A percentile compares a stretch with the other conserved stretches of the same genome.
Conservation (phyloP, 768 basidiomycete species). For the Macrocybe gigantea region DNA sequence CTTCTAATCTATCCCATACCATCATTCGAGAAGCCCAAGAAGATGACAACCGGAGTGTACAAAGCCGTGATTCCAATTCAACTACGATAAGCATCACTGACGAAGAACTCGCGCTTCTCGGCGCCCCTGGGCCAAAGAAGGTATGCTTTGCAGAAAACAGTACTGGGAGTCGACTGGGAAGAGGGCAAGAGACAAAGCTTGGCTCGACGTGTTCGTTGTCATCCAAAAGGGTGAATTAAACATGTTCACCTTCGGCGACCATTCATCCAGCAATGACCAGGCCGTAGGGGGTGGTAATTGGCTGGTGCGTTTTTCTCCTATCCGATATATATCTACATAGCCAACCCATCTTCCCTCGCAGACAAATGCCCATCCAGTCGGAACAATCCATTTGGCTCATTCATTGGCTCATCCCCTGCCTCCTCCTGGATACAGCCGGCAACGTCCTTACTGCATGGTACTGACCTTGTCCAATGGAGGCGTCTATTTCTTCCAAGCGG, state of each 20-base stretch:
- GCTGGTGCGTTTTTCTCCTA: constrained; percentile 63
- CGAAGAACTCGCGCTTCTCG: constrained; percentile 91
- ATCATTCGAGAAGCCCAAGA: constrained; percentile 95
- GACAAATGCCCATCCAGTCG: constrained; percentile 84
- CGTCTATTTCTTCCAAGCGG: constrained; percentile 98
- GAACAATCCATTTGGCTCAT: constrained; percentile 81
- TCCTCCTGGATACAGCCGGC: constrained; percentile 85
- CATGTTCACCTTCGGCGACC: constrained; percentile 93
- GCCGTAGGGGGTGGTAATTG: constrained; percentile 96
- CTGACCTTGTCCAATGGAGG: constrained; percentile 83
- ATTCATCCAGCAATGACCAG: constrained; percentile 51
- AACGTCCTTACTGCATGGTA: constrained; percentile 93
- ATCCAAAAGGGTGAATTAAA: constrained; percentile 91
- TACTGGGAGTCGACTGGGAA: constrained; percentile 87
- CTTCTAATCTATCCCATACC: constrained; percentile 90
- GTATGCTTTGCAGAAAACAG: constrained; percentile 90
- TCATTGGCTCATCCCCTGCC: constrained; percentile 84
- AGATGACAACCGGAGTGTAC: constrained; percentile 70
- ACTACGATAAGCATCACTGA: constrained; percentile 86
- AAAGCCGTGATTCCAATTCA: constrained; percentile 58
- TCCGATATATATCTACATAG: not conserved
- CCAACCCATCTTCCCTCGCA: constrained; percentile 22
- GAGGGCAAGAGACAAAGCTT: constrained; percentile 81
- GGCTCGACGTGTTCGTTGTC: constrained; percentile 95
- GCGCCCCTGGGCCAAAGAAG: constrained; percentile 99